Percentiles rank a stretch among this genome's conserved stretches.
These are phyloP conservation scores for Epichloe sp. DNA, from an alignment of 2,329 filamentous ascomycete genomes.

Conservation along the genomic window DNA sequence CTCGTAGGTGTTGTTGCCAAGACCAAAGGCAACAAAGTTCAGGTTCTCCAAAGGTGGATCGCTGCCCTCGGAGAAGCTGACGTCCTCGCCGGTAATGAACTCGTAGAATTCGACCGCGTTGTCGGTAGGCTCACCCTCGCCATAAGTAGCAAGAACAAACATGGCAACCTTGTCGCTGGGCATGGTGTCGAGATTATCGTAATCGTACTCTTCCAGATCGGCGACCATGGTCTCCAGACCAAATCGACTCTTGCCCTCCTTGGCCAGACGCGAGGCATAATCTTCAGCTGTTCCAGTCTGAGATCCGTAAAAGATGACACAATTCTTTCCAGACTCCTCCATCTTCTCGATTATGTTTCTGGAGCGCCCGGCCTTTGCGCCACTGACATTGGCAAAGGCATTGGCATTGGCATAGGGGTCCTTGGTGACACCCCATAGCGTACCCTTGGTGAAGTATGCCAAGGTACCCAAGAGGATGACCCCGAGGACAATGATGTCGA, in stretches of 20 bases:
- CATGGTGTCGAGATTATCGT: constrained; percentile 79
- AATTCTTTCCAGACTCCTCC: constrained; percentile 92
- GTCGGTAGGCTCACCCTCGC: constrained; percentile 95
- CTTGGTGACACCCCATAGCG: constrained; percentile 77
- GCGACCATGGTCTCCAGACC: constrained; percentile 97
- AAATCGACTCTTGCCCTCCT: constrained; percentile 93
- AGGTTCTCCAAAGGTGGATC: constrained; percentile 69
- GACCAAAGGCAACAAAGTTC: constrained; percentile 88
- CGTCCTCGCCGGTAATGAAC: constrained; percentile 74
- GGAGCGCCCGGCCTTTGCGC: constrained; percentile 67
- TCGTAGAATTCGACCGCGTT: constrained; percentile 99
- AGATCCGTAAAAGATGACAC: constrained; percentile 95
- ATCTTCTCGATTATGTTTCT: constrained; percentile 92
- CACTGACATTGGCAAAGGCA: constrained; percentile 56
- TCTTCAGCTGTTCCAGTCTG: constrained; percentile 98
- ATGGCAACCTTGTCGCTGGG: constrained; percentile 84
- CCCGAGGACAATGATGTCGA: constrained; percentile 86
- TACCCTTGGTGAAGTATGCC: constrained; percentile 97
- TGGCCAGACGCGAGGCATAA: constrained; percentile 89
- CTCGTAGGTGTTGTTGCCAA: constrained; percentile 98
- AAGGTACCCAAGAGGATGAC: constrained; percentile 74
- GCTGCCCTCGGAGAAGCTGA: constrained; percentile 61
- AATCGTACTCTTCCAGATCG: constrained; percentile 96
- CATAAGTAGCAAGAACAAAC: constrained; percentile 94
- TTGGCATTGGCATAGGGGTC: constrained; percentile 73